A percentile compares a stretch with the other conserved stretches of the same genome.
Conservation (phyloP, 768 basidiomycete genomes). For the Pleurotus ostreatus region DNA sequence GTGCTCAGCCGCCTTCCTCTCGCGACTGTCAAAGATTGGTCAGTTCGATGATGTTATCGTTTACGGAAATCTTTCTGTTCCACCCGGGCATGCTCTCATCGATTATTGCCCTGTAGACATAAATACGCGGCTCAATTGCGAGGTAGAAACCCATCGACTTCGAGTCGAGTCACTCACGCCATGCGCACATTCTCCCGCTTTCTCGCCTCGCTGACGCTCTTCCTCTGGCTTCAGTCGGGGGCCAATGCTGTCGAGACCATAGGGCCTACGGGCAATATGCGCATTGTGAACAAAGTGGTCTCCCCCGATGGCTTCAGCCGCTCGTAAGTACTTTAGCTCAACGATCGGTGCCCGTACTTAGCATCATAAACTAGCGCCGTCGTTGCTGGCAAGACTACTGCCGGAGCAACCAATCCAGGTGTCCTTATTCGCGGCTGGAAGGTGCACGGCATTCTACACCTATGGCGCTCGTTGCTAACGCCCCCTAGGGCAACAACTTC, state of each 20-base stretch:
- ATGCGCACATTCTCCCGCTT: not conserved
- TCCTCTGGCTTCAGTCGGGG: not conserved
- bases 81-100: too few species aligned
- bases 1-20: too few species aligned
- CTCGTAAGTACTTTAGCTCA: not conserved
- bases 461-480: not conserved
- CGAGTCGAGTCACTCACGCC: not conserved
- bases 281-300: conserved; percentile 4
- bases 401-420: conserved; percentile 22
- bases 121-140: too few species aligned
- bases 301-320: conserved; percentile 10
- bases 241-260: not conserved
- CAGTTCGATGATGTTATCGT: too few species aligned
- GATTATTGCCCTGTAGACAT: too few species aligned
- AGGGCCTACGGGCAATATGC: conserved; percentile 1
- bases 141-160: not conserved
- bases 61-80: too few species aligned
- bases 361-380: not conserved
- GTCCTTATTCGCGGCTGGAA: conserved; percentile 30
- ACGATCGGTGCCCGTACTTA: not conserved
- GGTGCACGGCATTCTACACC: conserved; percentile 13
- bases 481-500: conserved; percentile 32
- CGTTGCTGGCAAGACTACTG: conserved; percentile 14
- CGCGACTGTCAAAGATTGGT: too few species aligned
- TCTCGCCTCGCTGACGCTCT: not conserved